These are phyloP conservation scores for Alternaria panax DNA, from an alignment of 2,329 filamentous ascomycete species.

Conservation along the genomic window DNA sequence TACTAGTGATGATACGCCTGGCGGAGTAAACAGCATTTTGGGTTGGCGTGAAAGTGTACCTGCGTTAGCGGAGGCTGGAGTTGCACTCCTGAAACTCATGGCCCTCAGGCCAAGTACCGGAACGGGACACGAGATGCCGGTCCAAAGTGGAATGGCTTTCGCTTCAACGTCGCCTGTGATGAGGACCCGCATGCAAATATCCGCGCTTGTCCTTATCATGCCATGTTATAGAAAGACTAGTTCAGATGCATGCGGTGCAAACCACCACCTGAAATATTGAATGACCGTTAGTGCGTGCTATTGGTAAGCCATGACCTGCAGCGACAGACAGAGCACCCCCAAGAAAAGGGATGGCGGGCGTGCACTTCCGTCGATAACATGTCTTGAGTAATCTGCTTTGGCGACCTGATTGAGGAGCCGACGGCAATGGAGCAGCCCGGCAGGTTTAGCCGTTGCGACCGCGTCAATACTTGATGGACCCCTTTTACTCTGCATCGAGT, in stretches of 20 bases:
- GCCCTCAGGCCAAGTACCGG: slow-evolving; percentile 29
- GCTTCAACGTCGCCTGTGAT: slow-evolving; percentile 28
- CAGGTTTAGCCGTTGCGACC: slow-evolving; percentile 34
- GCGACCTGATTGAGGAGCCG: slow-evolving; percentile 20
- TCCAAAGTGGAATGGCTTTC: slow-evolving; percentile 30
- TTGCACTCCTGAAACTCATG: slow-evolving; percentile 44
- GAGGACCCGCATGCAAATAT: slow-evolving; percentile 15
- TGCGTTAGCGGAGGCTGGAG: slow-evolving; percentile 44
- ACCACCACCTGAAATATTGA: slow-evolving; percentile 16
- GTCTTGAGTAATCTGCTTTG: slow-evolving; percentile 7
- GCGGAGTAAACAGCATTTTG: slow-evolving; percentile 46
- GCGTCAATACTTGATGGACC: slow-evolving; percentile 1
- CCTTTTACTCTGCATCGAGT: slow-evolving; percentile 4
- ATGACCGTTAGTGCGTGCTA: slow-evolving; percentile 24
- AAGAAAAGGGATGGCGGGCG: slow-evolving; percentile 16
- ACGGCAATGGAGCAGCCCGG: slow-evolving; percentile 17
- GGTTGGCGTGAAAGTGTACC: slow-evolving; percentile 43
- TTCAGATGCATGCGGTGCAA: slow-evolving; percentile 26
- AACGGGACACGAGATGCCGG: slow-evolving; percentile 33
- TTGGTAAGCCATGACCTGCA: slow-evolving; percentile 28
- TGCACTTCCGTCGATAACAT: slow-evolving; percentile 9
- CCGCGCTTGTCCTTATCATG: slow-evolving; percentile 23
- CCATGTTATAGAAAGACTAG: slow-evolving; percentile 24
- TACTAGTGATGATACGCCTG: slow-evolving; percentile 29
- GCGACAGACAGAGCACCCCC: slow-evolving; percentile 15